Base-by-base conservation (phyloP, 2,329 filamentous ascomycete species). In the Clonostachys sp. region DNA sequence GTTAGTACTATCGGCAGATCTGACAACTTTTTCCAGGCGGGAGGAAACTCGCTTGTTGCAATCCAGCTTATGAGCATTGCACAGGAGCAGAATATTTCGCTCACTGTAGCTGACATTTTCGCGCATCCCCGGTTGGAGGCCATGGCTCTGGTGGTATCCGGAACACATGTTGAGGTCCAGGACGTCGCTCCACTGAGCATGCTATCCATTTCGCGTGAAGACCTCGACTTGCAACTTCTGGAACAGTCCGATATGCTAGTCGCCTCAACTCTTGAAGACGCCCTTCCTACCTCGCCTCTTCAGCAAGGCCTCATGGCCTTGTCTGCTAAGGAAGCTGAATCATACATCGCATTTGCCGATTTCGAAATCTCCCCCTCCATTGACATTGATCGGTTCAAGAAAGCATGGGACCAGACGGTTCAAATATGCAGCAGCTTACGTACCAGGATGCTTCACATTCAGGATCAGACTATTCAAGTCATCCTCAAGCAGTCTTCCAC, bases 301-400 rank as follows among this genome's bases (percentile, higher is more conserved):
- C 75, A 79, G 49, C 72, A 75, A 52, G 72, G 69, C 6, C 62
- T 79, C 3, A 67, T 79, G 57, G 70, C 73, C 2, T 54, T 78
- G 5, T 70, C 75, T 10, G 61, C 63, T 45, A 71, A 70, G 51
- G 12, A 45, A 8, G 12, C 52, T 1, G 55, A 55, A 2, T 51
- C 51, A n/a, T 59, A 59, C 44, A 48, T 53, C 9, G 45, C 50
- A 5, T 44, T 54, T 12, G 52, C 44, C 41, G 45, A 51, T 13
- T 47, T 53, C 36, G 33, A 47, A 10, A 10, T 59, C 2, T 45
- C 51, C 1, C 35, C n/a, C 2, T 5, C 44, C 12, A 38, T 52
- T 3, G 49, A 58, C 3, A 8, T 54, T 33, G 40, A 20, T 0
- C 44, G 43, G 3, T 57, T 59, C 18, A 48, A 39, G 12, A 34